Evolutionary conservation across 192 early-diverging fungal species (phyloP).

Genomic region (Rhizoclosmatium globosum): DNA sequence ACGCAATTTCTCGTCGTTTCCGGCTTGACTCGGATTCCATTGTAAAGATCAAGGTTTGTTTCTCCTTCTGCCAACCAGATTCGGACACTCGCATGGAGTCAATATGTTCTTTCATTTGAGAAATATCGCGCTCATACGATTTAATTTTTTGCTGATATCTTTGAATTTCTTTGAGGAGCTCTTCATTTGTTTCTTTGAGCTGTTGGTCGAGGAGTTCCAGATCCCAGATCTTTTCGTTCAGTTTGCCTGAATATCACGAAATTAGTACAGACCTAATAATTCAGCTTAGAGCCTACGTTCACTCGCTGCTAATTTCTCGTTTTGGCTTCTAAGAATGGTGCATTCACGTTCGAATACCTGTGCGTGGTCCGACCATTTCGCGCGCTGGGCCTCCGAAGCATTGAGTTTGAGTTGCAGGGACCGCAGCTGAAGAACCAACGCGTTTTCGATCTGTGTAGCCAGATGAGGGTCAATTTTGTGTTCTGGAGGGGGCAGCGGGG

Average conservation of each 20-base stretch:
- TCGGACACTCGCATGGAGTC: constrained; percentile 39
- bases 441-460: constrained; percentile 12
- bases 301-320: constrained; percentile 22
- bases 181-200: constrained; percentile 27
- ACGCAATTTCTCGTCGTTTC: constrained; percentile 29
- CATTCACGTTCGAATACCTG: constrained; percentile 34
- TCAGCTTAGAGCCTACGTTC: constrained; percentile 11
- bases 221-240: constrained; percentile 52
- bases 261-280: too few relatives aligned
- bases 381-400: background rate
- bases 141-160: constrained; percentile 18
- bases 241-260: constrained; percentile 25
- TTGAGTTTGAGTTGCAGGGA: background rate
- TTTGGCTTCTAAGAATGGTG: constrained; percentile 31
- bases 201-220: constrained; percentile 46
- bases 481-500: background rate
- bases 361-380: constrained; percentile 34
- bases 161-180: constrained; percentile 33
- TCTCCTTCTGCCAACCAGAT: constrained; percentile 6
- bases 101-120: constrained; percentile 4
- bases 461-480: constrained; percentile 18
- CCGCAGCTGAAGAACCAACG: constrained; percentile 16
- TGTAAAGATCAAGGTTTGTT: constrained; percentile 8
- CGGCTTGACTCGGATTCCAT: constrained; percentile 39
- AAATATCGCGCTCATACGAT: constrained; percentile 28